These are phyloP conservation scores for Amaranthus cruentus DNA, from an alignment of 148 eudicot genomes.

Conservation along the genomic window DNA sequence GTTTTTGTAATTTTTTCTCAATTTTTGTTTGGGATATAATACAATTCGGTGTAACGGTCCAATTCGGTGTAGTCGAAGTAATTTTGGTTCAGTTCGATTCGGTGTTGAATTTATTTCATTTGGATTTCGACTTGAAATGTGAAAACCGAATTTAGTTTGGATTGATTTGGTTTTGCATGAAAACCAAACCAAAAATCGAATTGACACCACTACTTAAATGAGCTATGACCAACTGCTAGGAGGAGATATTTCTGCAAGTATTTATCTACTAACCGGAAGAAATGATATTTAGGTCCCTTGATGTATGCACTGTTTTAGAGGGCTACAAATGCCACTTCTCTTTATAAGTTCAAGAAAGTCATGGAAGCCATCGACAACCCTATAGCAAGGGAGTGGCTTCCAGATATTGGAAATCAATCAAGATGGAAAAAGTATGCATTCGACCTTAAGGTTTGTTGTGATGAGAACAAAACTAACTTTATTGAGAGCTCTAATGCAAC, in stretches of 20 bases:
- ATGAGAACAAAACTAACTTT: conserved; percentile 7
- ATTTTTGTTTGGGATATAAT: too few species aligned
- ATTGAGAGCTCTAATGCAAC: neutral
- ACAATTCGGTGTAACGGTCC: too few species aligned
- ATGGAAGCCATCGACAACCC: neutral
- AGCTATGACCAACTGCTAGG: neutral
- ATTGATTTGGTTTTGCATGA: too few species aligned
- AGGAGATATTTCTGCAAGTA: conserved; percentile 6
- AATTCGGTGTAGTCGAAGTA: too few species aligned
- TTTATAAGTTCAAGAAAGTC: neutral
- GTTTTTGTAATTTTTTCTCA: too few species aligned
- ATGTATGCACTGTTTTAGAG: neutral
- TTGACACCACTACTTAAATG: too few species aligned
- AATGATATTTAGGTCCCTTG: neutral
- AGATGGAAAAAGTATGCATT: neutral
- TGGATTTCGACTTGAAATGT: too few species aligned
- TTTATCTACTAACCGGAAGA: neutral
- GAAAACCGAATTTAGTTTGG: too few species aligned
- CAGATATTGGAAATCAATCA: neutral
- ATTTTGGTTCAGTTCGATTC: too few species aligned
- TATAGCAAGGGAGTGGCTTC: neutral
- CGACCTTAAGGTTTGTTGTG: neutral
- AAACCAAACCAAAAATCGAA: too few species aligned
- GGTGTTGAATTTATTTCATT: too few species aligned
- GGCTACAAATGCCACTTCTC: neutral